Conservation (phyloP, 768 basidiomycete genomes). For the Mycena albidolilacea region DNA sequence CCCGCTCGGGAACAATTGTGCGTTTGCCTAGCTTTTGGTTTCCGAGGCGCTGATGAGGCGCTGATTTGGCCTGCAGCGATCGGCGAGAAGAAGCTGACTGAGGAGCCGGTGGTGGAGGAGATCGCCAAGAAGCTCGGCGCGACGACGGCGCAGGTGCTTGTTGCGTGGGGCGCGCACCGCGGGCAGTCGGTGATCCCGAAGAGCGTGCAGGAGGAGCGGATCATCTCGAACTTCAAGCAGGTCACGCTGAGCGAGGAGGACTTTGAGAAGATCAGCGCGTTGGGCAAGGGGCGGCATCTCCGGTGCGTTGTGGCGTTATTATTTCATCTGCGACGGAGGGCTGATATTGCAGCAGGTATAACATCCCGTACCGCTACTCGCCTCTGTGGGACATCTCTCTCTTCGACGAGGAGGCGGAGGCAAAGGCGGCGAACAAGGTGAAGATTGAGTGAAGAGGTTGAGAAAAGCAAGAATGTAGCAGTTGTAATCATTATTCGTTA, state of each 20-base stretch:
- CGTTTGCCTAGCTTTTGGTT: slow-evolving; percentile 2
- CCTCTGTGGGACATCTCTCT: slow-evolving; percentile 81
- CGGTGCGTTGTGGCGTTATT: slow-evolving; percentile 54
- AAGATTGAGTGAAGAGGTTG: slow-evolving; percentile 46
- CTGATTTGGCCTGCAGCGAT: slow-evolving; percentile 55
- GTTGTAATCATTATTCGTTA: slow-evolving; percentile 28
- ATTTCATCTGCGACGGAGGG: too few species aligned
- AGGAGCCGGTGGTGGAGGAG: slow-evolving; percentile 71
- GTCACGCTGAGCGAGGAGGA: slow-evolving; percentile 77
- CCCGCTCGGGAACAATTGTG: slow-evolving; percentile 88
- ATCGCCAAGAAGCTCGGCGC: slow-evolving; percentile 76
- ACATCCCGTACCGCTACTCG: slow-evolving; percentile 73
- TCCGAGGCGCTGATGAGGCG: neutral
- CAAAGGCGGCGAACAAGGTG: slow-evolving; percentile 52
- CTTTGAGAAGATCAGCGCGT: slow-evolving; percentile 68
- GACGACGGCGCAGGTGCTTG: slow-evolving; percentile 84
- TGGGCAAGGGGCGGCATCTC: slow-evolving; percentile 65
- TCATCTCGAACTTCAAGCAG: slow-evolving; percentile 85
- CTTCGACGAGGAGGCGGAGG: slow-evolving; percentile 77
- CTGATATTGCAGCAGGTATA: too few species aligned
- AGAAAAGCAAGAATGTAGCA: slow-evolving; percentile 4
- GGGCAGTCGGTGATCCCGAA: slow-evolving; percentile 91
- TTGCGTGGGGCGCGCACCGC: slow-evolving; percentile 84
- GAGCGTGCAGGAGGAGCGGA: slow-evolving; percentile 79
- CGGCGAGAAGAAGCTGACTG: slow-evolving; percentile 77